Base-by-base conservation (phyloP, 2,329 filamentous ascomycete species). In the Reticulascus tulasneorum region DNA sequence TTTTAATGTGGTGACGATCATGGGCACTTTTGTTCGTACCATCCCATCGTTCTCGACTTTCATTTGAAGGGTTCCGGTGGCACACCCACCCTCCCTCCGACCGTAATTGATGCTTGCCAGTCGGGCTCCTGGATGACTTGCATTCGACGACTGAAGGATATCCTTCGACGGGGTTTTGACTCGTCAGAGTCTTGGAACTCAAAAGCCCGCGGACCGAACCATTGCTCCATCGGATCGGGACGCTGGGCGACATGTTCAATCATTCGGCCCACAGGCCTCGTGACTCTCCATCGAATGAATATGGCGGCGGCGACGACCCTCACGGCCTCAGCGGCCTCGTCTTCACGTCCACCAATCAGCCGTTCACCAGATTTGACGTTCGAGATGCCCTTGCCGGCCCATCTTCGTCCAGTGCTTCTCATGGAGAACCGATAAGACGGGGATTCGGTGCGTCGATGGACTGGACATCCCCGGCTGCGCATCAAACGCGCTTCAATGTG, bases 221-320 rank as follows among this genome's bases (percentile, higher is more conserved):
- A 33, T 41, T 45, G 47, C 47, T 53, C 55, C 40, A 50, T 55
- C 51, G 52, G 49, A 46, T 52, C 49, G 54, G 51, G 50, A 48
- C 42, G 46, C 41, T 42, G 44, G 51, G 56, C 55, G 58, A 53
- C 54, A 63, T 63, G 60, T 63, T 61, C 46, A 54, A 63, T 48
- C 55, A 58, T 47, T 42, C 52, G 37, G 46, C 49, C 38, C 54
- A 53, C 45, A 56, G 51, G 47, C 47, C 52, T 51, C 54, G 47
- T 49, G 49, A 47, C 50, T 46, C 52, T 48, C 32, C 37, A 28
- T 42, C 37, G 52, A 47, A 47, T 52, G 40, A 21, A 29, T 37
- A 42, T 23, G 37, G 28, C 21, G 40, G 12, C 35, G 27, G 21
- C 38, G 34, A 20, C 33, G 24, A 17, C 18, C 27, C 23, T 19